These are phyloP conservation scores for Nakaseomyces delphensis DNA, from an alignment of 1,139 yeast genomes.

Conservation along the genomic window DNA sequence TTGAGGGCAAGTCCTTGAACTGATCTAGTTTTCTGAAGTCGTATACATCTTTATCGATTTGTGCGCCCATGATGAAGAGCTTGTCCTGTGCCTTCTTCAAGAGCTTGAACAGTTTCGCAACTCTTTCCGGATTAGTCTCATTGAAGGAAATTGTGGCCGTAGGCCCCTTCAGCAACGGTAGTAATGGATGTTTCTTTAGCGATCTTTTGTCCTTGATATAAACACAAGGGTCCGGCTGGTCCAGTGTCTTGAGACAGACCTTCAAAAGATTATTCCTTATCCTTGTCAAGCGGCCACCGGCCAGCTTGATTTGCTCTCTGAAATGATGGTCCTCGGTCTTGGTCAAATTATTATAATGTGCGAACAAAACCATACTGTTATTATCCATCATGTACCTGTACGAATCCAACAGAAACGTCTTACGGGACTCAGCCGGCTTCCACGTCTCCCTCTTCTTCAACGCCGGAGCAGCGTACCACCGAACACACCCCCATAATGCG, in stretches of 20 bases:
- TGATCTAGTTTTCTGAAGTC: conserved; percentile 46
- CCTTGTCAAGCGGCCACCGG: conserved; percentile 61
- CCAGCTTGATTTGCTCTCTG: conserved; percentile 51
- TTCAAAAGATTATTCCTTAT: conserved; percentile 61
- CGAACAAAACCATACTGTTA: conserved; percentile 61
- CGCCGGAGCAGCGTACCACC: conserved; percentile 2
- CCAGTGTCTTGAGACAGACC: conserved; percentile 65
- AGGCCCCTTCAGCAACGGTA: conserved; percentile 70
- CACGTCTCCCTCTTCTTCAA: conserved; percentile 31
- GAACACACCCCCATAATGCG: not conserved
- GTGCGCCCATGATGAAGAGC: conserved; percentile 76
- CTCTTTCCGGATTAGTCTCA: conserved; percentile 59
- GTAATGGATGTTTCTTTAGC: conserved; percentile 47
- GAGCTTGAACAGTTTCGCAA: conserved; percentile 51
- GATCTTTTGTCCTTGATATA: conserved; percentile 38
- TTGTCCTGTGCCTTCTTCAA: conserved; percentile 60
- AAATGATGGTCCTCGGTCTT: conserved; percentile 58
- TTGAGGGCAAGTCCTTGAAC: conserved; percentile 66
- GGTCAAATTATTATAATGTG: conserved; percentile 74
- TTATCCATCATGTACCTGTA: conserved; percentile 63
- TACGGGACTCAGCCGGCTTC: conserved; percentile 54
- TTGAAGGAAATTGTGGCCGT: conserved; percentile 71
- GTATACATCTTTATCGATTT: conserved; percentile 53
- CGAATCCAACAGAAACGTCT: conserved; percentile 73
- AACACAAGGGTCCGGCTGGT: conserved; percentile 63